Conservation (phyloP, 2,329 filamentous ascomycete species). For the Tolypocladium paradoxum region DNA sequence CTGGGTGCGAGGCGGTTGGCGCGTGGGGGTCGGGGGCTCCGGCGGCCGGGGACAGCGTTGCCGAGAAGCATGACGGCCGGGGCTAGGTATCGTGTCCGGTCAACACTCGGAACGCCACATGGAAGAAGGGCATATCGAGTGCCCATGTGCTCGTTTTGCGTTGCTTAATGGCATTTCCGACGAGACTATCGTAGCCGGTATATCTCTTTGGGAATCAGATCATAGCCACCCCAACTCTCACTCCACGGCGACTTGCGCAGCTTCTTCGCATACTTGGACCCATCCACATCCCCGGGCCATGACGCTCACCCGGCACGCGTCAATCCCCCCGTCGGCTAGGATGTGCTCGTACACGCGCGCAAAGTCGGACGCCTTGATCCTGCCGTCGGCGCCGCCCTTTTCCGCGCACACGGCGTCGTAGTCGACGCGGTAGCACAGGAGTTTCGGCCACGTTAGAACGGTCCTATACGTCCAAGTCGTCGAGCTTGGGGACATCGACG, state of each 20-base stretch:
- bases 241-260: not conserved
- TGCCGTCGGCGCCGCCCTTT: not conserved
- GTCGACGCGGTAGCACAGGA: not conserved
- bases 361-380: not conserved
- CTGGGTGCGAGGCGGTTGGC: conserved; percentile 41
- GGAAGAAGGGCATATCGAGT: not conserved
- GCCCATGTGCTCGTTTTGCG: not conserved
- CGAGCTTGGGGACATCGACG: no score
- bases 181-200: not conserved
- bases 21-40: not conserved
- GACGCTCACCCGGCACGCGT: not conserved
- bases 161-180: not conserved
- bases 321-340: not conserved
- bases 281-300: not conserved
- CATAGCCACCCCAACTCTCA: not conserved
- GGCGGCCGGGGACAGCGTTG: not conserved
- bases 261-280: not conserved
- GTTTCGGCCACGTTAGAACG: no score
- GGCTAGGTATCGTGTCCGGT: not conserved
- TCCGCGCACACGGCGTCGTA: not conserved
- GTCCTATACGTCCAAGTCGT: no score
- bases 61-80: not conserved
- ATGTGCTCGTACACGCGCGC: not conserved
- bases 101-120: not conserved
- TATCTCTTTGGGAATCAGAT: not conserved